phyloP scores from a whole-genome alignment of 768 basidiomycete species.

The Gautieria morchelliformis region DNA sequence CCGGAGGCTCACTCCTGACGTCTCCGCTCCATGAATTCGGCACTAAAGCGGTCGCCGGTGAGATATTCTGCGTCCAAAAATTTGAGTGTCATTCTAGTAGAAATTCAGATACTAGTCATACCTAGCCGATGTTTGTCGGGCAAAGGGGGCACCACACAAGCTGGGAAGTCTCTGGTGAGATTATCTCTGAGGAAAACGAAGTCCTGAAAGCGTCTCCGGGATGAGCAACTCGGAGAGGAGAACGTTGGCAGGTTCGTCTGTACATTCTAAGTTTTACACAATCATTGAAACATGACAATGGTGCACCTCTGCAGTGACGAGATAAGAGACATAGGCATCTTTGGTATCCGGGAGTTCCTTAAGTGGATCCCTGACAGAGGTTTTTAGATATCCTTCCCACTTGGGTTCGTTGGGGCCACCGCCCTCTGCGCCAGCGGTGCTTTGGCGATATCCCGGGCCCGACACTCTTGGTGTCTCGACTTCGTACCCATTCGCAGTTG shows the following conservation, averaged over 20 bases:
- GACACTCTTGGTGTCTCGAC: constrained; percentile 26
- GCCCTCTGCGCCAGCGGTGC: constrained; percentile 41
- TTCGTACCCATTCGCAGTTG: constrained; percentile 45
- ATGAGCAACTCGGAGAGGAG: constrained; percentile 60
- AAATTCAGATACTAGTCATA: constrained; percentile 29
- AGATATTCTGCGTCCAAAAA: constrained; percentile 64
- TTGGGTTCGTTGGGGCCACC: constrained; percentile 69
- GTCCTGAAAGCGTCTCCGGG: constrained; percentile 90
- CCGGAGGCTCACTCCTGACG: constrained; percentile 60
- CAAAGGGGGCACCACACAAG: constrained; percentile 94
- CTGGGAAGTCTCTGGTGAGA: constrained; percentile 85
- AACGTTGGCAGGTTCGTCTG: constrained; percentile 90
- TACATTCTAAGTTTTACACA: not conserved
- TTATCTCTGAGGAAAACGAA: constrained; percentile 91
- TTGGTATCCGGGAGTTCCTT: constrained; percentile 96
- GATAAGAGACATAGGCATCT: constrained; percentile 93
- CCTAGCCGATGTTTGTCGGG: constrained; percentile 96
- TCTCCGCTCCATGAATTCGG: constrained; percentile 93
- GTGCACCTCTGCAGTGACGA: constrained; percentile 78
- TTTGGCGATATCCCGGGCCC: constrained; percentile 76
- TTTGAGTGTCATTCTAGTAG: not conserved
- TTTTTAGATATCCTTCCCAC: constrained; percentile 83
- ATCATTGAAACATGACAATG: not conserved
- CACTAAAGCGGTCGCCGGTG: constrained; percentile 94
- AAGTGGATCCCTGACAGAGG: constrained; percentile 81